Evolutionary conservation across 345 rosid genomes (phyloP), one percentile per base, ranked within the genome.

Genomic region (Lumnitzera littorea): DNA sequence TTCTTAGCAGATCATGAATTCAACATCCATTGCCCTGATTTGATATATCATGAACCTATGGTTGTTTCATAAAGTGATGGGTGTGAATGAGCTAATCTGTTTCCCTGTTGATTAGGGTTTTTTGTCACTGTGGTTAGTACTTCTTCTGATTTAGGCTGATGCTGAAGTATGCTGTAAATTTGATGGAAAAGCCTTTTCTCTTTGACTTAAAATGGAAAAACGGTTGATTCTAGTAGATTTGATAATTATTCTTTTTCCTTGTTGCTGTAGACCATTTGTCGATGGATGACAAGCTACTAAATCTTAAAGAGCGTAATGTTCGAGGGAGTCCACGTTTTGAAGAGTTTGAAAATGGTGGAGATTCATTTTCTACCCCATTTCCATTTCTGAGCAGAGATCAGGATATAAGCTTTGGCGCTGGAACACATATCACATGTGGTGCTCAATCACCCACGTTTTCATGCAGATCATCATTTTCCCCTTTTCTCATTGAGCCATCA

Each of bases 401-500:
- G 51, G 87, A 85, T 59, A 75, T 85, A 76, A 85, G 91, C 72
- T 85, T 85, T 66, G 87, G 84, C 53, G 51, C 67, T 12, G 74
- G 67, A 14, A 56, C 85, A 12, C 75, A 76, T 13, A 50, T 67
- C 23, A 63, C 59, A 53, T 63, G 62, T 54, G 78, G 72, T 63
- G 67, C 59, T 36, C 72, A 53, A 46, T 76, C 87, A 12, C 75
- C 88, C 48, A 47, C 81, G 25, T 61, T 66, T 36, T 62, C 72
- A 17, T 76, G 82, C 74, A 67, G 75, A 65, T 67, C 81, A n/a
- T 80, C 88, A 2, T 73, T 85, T 57, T 75, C 85, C 48, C 66
- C 84, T 58, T 73, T 72, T 68, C 46, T 68, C 6, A 68, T 43
- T 55, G 82, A 74, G 51, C 74, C 83, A 64, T 77, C 82, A 60